Evolutionary conservation across 2,329 filamentous ascomycete species (phyloP), one percentile per base, ranked within the genome.

Genomic region (Hymenoscyphus repandus): DNA sequence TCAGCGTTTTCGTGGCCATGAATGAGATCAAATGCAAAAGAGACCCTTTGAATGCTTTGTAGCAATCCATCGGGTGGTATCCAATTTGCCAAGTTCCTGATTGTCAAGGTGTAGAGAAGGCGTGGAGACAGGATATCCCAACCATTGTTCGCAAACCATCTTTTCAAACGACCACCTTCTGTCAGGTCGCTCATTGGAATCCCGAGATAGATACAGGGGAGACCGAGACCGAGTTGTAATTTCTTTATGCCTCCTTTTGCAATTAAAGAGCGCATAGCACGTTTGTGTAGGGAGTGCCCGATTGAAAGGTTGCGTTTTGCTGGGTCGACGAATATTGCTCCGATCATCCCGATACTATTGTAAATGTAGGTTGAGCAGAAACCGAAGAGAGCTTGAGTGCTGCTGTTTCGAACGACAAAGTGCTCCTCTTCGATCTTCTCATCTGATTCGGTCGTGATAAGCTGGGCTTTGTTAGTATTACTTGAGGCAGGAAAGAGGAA

Each of bases 381-480:
- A 1, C 91, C 91, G 64, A 96, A 96, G 0, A 97, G 72, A 0
- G 88, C 88, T 56, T 90, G 86, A 0, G 91, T 97, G 67, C 88
- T 95, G 70, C 88, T 95, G 66, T 96, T 97, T 17, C 91, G 82
- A 31, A 97, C 91, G 7, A 96, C 90, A 64, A 92, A 95, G 67
- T 97, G 91, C 0, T 83, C 75, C 68, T 96, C 90, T 50, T 88
- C 81, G 27, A 95, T 78, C 41, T 84, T 79, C 1, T 80, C 74
- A 59, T 83, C 83, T 56, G 77, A 43, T 31, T 57, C 52, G 5
- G 49, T 38, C 12, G 46, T 44, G 27, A 37, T 20, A 15, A 46
- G 36, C 51, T 56, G 20, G 13, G 15, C 32, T 18, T 7, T n/a
- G 40, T 54, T 42, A 33, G 37, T 27, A 13, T 30, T 11, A 33